Conservation (phyloP, 371 early-diverging fungal genomes). For the Mortierella sp. region DNA sequence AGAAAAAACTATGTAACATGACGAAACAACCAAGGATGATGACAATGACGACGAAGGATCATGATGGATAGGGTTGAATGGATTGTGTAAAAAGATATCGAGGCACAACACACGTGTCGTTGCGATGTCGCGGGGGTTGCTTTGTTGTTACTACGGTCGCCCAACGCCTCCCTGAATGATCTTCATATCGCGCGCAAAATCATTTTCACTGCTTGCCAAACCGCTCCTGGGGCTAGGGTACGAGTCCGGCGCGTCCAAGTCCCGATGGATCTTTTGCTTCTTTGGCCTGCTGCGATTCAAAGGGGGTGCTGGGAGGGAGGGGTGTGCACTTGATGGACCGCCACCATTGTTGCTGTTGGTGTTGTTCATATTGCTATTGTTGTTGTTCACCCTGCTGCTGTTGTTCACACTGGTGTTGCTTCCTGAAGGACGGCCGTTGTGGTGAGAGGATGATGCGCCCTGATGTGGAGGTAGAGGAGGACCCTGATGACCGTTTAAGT, state of each 20-base stretch:
- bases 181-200: constrained; percentile 51
- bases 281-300: constrained; percentile 18
- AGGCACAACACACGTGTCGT: background rate
- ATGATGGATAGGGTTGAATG: background rate
- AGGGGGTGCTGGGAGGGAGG: constrained; percentile 14
- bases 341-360: background rate
- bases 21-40: background rate
- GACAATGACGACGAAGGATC: constrained; percentile 2
- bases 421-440: background rate
- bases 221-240: constrained; percentile 50
- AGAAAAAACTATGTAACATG: background rate
- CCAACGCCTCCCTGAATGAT: constrained; percentile 35
- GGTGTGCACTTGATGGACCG: constrained; percentile 2
- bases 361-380: background rate
- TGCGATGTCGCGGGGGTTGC: background rate
- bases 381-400: background rate
- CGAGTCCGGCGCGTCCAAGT: constrained; percentile 55
- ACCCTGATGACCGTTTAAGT: constrained; percentile 5
- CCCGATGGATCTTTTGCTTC: constrained; percentile 42
- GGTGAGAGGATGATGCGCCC: background rate
- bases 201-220: constrained; percentile 26
- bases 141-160: background rate
- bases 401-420: background rate
- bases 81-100: background rate
- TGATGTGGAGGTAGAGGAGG: background rate